Percentiles rank a stretch among this genome's conserved stretches.
phyloP scores from a whole-genome alignment of 441 rosid genomes.

The Bruguiera hainesii region DNA sequence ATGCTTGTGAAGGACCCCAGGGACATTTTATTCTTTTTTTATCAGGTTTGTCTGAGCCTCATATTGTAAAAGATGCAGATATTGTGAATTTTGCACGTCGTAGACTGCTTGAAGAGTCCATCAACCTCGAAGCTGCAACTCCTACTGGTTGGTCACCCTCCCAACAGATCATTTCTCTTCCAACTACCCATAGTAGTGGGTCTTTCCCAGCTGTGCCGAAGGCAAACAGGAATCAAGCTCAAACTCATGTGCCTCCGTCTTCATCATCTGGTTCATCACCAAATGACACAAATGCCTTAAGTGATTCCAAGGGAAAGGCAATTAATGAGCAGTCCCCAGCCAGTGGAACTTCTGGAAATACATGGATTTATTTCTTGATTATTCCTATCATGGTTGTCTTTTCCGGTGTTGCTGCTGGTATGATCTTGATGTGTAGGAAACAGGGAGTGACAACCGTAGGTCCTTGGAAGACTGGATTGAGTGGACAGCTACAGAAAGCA shows the following conservation, averaged over 20 bases:
- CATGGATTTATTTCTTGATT: constrained; percentile 51
- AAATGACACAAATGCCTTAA: constrained; percentile 4
- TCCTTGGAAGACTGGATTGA: constrained; percentile 97
- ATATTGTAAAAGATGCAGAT: constrained; percentile 21
- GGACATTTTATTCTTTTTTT: not conserved
- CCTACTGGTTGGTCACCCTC: constrained; percentile 26
- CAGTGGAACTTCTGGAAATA: constrained; percentile 18
- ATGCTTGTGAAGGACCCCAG: not conserved
- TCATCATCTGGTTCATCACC: constrained; percentile 21
- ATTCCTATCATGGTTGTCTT: constrained; percentile 37
- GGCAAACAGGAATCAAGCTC: constrained; percentile 17
- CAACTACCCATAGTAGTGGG: constrained; percentile 53
- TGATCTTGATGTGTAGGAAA: constrained; percentile 41
- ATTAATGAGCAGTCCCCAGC: constrained; percentile 17
- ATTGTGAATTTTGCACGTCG: constrained; percentile 39
- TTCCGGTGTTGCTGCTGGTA: constrained; percentile 29
- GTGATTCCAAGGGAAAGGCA: constrained; percentile 14
- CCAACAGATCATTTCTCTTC: constrained; percentile 37
- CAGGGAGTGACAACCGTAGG: constrained; percentile 55
- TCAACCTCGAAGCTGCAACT: constrained; percentile 43
- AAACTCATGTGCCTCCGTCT: constrained; percentile 9
- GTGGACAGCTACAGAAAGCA: constrained; percentile 93
- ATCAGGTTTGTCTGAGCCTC: constrained; percentile 30
- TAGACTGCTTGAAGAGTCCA: constrained; percentile 42
- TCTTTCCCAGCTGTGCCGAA: constrained; percentile 54